Evolutionary conservation across 2,329 filamentous ascomycete species (phyloP).

Genomic region (Aspergillus brasiliensis): DNA sequence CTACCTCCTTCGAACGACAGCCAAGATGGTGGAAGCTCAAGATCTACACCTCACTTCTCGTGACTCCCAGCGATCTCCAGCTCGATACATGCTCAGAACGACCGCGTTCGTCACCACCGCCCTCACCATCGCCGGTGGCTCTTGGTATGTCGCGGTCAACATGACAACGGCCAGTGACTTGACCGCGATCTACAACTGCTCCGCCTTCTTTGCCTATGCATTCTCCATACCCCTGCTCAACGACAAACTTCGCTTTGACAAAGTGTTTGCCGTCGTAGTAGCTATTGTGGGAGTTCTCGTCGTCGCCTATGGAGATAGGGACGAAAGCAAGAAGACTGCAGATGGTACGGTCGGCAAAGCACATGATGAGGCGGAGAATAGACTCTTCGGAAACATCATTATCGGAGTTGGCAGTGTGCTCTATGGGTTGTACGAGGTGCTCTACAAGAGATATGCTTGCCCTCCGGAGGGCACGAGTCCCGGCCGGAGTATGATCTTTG

Average conservation of each 20-base stretch:
- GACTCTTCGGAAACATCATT: conserved; percentile 82
- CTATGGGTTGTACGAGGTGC: conserved; percentile 94
- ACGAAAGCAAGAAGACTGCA: conserved; percentile 50
- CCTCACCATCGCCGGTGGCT: conserved; percentile 85
- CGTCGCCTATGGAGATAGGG: conserved; percentile 88
- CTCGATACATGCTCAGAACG: conserved; percentile 75
- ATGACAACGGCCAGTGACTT: conserved; percentile 90
- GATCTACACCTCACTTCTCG: conserved; percentile 63
- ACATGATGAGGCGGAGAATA: conserved; percentile 61
- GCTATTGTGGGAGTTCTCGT: conserved; percentile 88
- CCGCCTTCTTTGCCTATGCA: conserved; percentile 96
- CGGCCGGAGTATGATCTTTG: conserved; percentile 91
- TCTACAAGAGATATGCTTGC: conserved; percentile 92
- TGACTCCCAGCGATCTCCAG: conserved; percentile 49
- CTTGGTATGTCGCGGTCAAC: conserved; percentile 94
- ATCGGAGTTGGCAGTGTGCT: conserved; percentile 89
- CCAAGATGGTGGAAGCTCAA: conserved; percentile 82
- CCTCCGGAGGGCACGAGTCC: conserved; percentile 85
- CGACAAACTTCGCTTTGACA: conserved; percentile 80
- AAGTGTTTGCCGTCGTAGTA: conserved; percentile 81
- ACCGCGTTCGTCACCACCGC: conserved; percentile 82
- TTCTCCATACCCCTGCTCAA: conserved; percentile 89
- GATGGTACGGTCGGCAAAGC: conserved; percentile 40
- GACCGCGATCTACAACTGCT: conserved; percentile 99
- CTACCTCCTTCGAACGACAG: conserved; percentile 64